A percentile compares a stretch with the other conserved stretches of the same genome.
phyloP scores from a whole-genome alignment of 805 yeast species.

The Suhomyces prunicola region DNA sequence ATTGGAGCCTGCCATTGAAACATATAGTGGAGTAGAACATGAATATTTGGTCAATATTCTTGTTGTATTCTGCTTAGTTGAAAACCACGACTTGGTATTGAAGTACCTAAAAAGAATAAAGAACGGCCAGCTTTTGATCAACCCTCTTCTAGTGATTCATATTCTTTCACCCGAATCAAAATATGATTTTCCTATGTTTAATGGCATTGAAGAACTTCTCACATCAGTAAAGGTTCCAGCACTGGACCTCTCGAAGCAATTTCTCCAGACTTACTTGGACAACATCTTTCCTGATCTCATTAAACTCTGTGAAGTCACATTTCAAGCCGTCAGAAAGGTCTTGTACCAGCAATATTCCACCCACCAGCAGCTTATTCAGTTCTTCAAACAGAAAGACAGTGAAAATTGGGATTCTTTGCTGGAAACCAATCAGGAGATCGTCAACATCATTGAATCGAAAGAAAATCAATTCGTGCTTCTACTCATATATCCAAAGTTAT shows the following conservation, averaged over 20 bases:
- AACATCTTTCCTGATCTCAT: conserved; percentile 5
- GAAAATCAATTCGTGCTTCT: background rate
- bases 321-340: background rate
- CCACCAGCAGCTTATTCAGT: background rate
- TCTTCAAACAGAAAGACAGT: conserved; percentile 7
- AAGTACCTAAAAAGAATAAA: conserved; percentile 10
- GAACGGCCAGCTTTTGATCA: conserved; percentile 10
- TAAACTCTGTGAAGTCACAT: background rate
- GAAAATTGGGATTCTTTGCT: conserved; percentile 7
- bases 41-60: conserved; percentile 8
- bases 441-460: background rate
- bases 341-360: background rate
- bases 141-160: conserved; percentile 12
- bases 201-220: conserved; percentile 5
- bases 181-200: conserved; percentile 3
- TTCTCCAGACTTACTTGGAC: conserved; percentile 8
- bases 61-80: conserved; percentile 2
- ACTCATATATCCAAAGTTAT: background rate
- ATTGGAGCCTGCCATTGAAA: conserved; percentile 1
- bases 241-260: background rate
- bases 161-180: conserved; percentile 5
- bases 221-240: background rate
- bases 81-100: background rate
- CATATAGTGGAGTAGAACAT: conserved; percentile 3
- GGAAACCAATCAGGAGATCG: conserved; percentile 3